Evolutionary conservation across 2,329 filamentous ascomycete species (phyloP).

Genomic region (Alternaria sp.): DNA sequence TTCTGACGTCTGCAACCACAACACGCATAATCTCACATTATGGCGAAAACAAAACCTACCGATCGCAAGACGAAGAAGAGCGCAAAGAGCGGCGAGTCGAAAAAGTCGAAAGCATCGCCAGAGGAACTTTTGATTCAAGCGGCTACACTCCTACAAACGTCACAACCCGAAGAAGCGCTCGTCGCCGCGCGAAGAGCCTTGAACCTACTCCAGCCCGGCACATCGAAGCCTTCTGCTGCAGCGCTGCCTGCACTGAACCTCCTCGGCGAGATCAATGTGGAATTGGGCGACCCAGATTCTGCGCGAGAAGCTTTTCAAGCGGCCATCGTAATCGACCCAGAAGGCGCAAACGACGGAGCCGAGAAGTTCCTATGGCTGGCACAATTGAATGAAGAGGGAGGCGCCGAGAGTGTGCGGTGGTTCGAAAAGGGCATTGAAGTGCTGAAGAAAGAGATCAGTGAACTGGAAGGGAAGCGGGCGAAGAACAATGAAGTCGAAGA

Average conservation of each 20-base stretch:
- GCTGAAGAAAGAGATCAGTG: constrained; percentile 75
- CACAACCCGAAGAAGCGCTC: constrained; percentile 66
- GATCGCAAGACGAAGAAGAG: constrained; percentile 51
- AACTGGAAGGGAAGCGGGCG: constrained; percentile 60
- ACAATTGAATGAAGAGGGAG: constrained; percentile 77
- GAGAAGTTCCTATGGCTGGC: constrained; percentile 97
- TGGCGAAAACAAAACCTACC: constrained; percentile 63
- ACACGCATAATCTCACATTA: constrained; percentile 28
- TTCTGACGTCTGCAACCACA: constrained; percentile 1
- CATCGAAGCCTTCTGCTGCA: constrained; percentile 49
- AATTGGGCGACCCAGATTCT: constrained; percentile 79
- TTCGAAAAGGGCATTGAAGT: constrained; percentile 74
- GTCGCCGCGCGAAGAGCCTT: constrained; percentile 63
- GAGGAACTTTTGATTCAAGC: constrained; percentile 66
- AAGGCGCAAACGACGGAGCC: constrained; percentile 82
- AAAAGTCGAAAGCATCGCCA: constrained; percentile 60
- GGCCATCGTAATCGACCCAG: constrained; percentile 78
- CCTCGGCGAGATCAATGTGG: constrained; percentile 81
- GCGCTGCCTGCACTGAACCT: constrained; percentile 75
- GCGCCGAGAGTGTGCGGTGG: constrained; percentile 67
- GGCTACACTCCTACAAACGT: constrained; percentile 64
- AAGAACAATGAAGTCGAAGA: constrained; percentile 45
- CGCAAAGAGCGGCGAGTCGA: constrained; percentile 48
- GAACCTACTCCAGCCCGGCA: constrained; percentile 53
- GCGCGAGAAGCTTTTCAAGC: constrained; percentile 76